phyloP scores from a whole-genome alignment of 1,139 yeast genomes.

The Diutina ranongensis region DNA sequence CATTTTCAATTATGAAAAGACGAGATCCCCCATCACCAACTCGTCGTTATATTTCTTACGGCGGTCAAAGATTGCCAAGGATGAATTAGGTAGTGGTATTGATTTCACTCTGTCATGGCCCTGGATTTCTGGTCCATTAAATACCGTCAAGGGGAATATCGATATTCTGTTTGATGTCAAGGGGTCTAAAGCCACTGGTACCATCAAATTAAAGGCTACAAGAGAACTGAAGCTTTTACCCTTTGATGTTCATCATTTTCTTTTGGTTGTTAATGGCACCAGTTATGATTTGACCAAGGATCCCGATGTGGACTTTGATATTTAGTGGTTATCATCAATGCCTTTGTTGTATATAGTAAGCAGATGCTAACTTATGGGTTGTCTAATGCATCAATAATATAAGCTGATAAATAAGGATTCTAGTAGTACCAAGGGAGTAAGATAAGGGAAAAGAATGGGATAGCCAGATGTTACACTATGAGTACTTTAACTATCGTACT shows the following conservation, averaged over 20 bases:
- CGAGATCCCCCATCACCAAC: slow-evolving; percentile 74
- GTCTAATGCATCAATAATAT: too few relatives aligned
- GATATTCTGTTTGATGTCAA: slow-evolving; percentile 60
- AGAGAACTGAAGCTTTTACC: slow-evolving; percentile 46
- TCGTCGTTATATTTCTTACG: slow-evolving; percentile 83
- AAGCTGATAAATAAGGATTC: not conserved
- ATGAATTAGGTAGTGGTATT: slow-evolving; percentile 62
- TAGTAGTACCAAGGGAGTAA: not conserved
- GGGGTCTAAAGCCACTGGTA: slow-evolving; percentile 48
- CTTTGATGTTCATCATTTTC: slow-evolving; percentile 51
- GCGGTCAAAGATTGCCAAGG: slow-evolving; percentile 59
- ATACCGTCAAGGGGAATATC: slow-evolving; percentile 72
- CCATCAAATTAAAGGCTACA: slow-evolving; percentile 44
- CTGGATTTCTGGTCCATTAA: slow-evolving; percentile 80
- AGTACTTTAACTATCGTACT: too few relatives aligned
- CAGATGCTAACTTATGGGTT: too few relatives aligned
- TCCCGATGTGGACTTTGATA: slow-evolving; percentile 3
- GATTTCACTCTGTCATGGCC: slow-evolving; percentile 65
- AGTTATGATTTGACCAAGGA: slow-evolving; percentile 27
- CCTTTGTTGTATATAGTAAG: slow-evolving; percentile 1
- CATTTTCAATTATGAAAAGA: slow-evolving; percentile 85
- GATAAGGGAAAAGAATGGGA: not conserved
- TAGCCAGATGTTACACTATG: too few relatives aligned
- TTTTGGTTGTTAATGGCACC: slow-evolving; percentile 26
- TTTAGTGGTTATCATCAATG: not conserved